Conservation (phyloP, 2,329 filamentous ascomycete genomes). For the Dactylellina sp. region DNA sequence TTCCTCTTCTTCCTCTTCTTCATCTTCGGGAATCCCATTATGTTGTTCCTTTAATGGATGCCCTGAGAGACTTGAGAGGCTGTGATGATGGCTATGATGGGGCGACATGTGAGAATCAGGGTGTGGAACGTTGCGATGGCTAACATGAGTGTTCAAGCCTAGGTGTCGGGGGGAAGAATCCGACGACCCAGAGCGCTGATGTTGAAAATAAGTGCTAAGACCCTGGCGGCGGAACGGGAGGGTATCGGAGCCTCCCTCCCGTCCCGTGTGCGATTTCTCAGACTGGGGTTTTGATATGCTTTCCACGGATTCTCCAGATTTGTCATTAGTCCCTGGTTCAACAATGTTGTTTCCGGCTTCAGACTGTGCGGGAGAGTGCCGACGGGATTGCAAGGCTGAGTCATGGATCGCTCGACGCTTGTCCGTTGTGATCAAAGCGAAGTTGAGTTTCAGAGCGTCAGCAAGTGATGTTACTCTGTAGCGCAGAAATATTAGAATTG, state of each 20-base stretch:
- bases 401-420: slow-evolving; percentile 69
- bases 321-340: slow-evolving; percentile 34
- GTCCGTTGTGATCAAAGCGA: slow-evolving; percentile 93
- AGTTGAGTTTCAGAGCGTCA: slow-evolving; percentile 95
- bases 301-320: slow-evolving; percentile 28
- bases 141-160: slow-evolving; percentile 36
- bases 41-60: slow-evolving; percentile 54
- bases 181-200: slow-evolving; percentile 53
- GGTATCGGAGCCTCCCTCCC: slow-evolving; percentile 57
- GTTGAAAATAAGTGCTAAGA: slow-evolving; percentile 48
- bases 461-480: slow-evolving; percentile 87
- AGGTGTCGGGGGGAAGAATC: slow-evolving; percentile 49
- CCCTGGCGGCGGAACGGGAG: slow-evolving; percentile 60
- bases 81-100: slow-evolving; percentile 43
- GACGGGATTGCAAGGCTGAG: slow-evolving; percentile 59
- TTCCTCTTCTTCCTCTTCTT: slow-evolving; percentile 64
- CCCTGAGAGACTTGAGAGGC: slow-evolving; percentile 28
- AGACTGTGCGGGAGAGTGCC: slow-evolving; percentile 59
- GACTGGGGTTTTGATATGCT: slow-evolving; percentile 35
- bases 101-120: slow-evolving; percentile 54
- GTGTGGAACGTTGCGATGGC: slow-evolving; percentile 50
- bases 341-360: slow-evolving; percentile 62
- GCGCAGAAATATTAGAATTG: background rate
- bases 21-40: slow-evolving; percentile 40
- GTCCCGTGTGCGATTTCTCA: slow-evolving; percentile 26